Conservation (phyloP, 176 grass and related monocot genomes). For the Oryza nivara region DNA sequence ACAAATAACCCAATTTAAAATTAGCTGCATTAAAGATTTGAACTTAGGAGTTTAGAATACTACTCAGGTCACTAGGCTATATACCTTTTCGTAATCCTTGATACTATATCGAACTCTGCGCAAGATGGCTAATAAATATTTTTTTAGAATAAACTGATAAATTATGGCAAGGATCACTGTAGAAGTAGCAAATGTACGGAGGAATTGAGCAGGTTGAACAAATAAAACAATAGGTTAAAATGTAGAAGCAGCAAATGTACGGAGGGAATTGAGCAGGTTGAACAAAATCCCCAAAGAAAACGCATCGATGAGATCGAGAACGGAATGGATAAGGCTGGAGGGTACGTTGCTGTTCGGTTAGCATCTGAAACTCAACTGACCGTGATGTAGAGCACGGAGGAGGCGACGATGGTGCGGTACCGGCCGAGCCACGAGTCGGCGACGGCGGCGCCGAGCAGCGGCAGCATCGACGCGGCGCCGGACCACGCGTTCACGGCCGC, state of each 20-base stretch:
- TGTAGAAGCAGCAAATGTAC: neutral
- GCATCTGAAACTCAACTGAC: conserved; percentile 10
- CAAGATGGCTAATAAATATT: too few species aligned
- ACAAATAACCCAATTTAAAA: too few species aligned
- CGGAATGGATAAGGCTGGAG: neutral
- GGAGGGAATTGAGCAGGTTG: neutral
- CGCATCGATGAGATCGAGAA: neutral
- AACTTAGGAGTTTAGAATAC: too few species aligned
- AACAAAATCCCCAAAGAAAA: neutral
- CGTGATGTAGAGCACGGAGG: conserved; percentile 65
- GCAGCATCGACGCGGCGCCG: conserved; percentile 52
- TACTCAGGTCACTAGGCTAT: too few species aligned
- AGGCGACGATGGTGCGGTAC: conserved; percentile 61
- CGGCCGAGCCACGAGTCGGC: conserved; percentile 81
- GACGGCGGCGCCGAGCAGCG: conserved; percentile 70
- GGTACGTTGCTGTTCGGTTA: neutral
- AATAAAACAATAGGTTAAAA: too few species aligned
- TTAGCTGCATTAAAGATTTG: too few species aligned
- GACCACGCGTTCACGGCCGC: conserved; percentile 65
- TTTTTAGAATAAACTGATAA: too few species aligned
- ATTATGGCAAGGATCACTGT: too few species aligned
- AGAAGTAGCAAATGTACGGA: too few species aligned
- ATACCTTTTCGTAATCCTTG: too few species aligned
- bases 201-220: too few species aligned
- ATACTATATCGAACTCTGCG: too few species aligned